phyloP scores from a whole-genome alignment of 169 alveolate genomes.

The Plasmodium vivax region DNA sequence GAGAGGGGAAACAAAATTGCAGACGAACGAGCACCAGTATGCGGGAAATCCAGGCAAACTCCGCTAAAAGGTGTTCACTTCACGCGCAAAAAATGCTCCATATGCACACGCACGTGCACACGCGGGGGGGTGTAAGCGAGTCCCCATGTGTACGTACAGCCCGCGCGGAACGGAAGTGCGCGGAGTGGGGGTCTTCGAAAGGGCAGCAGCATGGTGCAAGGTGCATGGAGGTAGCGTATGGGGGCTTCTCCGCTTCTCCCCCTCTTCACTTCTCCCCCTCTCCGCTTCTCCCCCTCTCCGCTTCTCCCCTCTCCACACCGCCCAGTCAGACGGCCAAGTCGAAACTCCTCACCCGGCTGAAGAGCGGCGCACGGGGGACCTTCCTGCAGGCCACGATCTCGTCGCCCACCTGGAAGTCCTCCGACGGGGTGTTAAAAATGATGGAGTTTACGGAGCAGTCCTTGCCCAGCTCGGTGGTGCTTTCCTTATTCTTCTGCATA shows the following conservation, averaged over 20 bases:
- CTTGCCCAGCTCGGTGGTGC: constrained; percentile 77
- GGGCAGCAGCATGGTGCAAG: not conserved
- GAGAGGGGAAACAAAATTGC: not conserved
- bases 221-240: too few relatives aligned
- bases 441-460: constrained; percentile 38
- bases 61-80: not conserved
- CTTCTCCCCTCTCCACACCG: not conserved
- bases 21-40: not conserved
- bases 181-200: not conserved
- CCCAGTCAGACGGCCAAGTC: not conserved
- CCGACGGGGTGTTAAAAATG: constrained; percentile 41
- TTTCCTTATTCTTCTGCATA: constrained; percentile 80
- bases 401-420: constrained; percentile 58
- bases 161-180: not conserved
- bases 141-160: not conserved
- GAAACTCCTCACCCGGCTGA: constrained; percentile 26
- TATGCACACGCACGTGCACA: not conserved
- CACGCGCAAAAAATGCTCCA: not conserved
- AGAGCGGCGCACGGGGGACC: constrained; percentile 45
- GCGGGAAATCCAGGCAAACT: not conserved
- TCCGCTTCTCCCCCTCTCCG: not conserved
- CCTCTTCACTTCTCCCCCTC: not conserved
- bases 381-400: constrained; percentile 62
- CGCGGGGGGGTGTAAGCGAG: not conserved
- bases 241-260: not conserved